Evolutionary conservation across 2,329 filamentous ascomycete genomes (phyloP).

Genomic region (Ilyonectria robusta): DNA sequence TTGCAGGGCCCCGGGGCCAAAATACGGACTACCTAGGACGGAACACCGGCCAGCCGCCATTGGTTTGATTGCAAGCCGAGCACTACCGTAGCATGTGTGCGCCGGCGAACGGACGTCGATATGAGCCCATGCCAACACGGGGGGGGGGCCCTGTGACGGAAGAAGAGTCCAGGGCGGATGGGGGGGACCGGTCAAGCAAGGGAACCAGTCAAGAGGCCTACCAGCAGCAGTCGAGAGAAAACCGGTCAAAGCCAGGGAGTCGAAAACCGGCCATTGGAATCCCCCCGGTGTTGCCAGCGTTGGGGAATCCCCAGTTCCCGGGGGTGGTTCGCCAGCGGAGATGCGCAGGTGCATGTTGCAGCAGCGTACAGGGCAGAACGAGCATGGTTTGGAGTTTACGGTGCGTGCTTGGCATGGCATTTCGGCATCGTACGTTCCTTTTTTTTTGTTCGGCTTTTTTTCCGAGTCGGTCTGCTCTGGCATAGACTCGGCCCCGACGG

Average conservation of each 20-base stretch:
- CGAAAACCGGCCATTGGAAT: no score
- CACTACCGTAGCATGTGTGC: conserved; percentile 2
- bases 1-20: background rate
- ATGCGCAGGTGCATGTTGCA: background rate
- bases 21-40: background rate
- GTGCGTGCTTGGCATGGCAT: background rate
- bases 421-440: conserved; percentile 14
- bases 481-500: background rate
- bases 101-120: conserved; percentile 36
- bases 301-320: background rate
- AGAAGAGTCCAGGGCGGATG: background rate
- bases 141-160: background rate
- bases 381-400: background rate
- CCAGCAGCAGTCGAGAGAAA: no score
- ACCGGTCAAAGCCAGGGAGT: background rate
- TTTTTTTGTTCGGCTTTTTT: conserved; percentile 1
- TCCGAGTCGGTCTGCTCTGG: no score
- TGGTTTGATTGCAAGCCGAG: conserved; percentile 15
- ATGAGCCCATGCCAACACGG: conserved; percentile 40
- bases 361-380: background rate
- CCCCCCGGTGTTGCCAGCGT: no score
- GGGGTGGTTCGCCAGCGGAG: background rate
- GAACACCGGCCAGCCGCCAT: background rate
- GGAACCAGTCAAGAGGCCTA: no score
- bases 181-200: background rate